These are phyloP conservation scores for Podospora tetraspora DNA, from an alignment of 495 filamentous ascomycete species.

Conservation along the genomic window DNA sequence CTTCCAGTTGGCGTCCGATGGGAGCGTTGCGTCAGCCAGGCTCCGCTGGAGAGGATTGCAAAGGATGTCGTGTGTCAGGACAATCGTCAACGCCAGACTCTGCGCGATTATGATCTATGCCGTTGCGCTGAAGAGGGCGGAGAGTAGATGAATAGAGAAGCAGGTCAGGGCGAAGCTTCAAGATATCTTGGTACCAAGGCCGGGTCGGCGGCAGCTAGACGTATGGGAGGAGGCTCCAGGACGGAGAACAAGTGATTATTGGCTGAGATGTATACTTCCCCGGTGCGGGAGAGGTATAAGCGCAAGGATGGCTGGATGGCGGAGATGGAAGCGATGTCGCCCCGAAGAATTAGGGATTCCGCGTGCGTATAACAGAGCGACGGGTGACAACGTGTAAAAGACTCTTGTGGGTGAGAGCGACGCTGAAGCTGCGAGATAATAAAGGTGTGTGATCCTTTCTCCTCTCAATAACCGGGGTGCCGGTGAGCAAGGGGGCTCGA, in stretches of 20 bases:
- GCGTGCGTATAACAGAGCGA: not conserved
- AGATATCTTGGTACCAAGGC: not conserved
- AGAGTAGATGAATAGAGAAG: not conserved
- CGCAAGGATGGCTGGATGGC: not conserved
- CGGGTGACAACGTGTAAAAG: not conserved
- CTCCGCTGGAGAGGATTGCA: not conserved
- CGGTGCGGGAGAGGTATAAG: not conserved
- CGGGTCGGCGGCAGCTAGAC: not conserved
- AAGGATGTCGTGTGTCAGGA: not conserved
- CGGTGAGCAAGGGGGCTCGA: not conserved
- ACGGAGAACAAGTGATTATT: not conserved
- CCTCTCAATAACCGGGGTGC: not conserved
- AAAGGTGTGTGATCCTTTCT: not conserved
- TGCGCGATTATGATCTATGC: not conserved
- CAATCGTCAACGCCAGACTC: not conserved
- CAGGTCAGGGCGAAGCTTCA: not conserved
- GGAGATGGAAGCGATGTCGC: not conserved
- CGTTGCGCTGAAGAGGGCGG: not conserved
- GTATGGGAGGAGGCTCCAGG: not conserved
- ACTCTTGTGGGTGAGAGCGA: not conserved
- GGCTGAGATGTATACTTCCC: not conserved
- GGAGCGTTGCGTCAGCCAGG: not conserved
- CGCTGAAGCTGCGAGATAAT: not conserved
- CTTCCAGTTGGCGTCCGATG: not conserved
- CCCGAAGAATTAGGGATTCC: not conserved